Percentiles rank a stretch among this genome's conserved stretches.
Conservation (phyloP, 306 rosid species). For the Quercus glauca region DNA sequence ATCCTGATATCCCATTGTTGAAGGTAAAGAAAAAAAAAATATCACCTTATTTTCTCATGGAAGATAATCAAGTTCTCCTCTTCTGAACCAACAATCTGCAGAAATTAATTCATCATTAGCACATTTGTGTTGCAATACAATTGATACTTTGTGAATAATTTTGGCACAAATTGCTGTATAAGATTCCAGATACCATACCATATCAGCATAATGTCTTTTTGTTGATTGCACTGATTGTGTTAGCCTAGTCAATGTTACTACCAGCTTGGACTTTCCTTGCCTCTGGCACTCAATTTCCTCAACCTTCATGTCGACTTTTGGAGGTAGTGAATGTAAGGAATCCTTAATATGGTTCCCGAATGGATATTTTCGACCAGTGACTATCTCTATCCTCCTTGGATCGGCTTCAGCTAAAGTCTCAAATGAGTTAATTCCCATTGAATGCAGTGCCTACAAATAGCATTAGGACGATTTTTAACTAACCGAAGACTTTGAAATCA, state of each 20-base stretch:
- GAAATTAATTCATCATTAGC: conserved; percentile 18
- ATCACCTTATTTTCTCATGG: conserved; percentile 94
- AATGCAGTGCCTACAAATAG: conserved; percentile 67
- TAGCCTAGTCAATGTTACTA: conserved; percentile 72
- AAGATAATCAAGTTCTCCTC: conserved; percentile 78
- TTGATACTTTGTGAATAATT: neutral
- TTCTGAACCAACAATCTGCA: conserved; percentile 74
- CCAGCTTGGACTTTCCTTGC: conserved; percentile 66
- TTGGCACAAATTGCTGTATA: neutral
- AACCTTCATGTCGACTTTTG: conserved; percentile 65
- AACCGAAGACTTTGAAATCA: neutral
- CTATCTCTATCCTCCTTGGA: conserved; percentile 92
- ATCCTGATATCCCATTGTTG: conserved; percentile 4
- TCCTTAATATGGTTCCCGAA: conserved; percentile 95
- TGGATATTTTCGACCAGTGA: conserved; percentile 90
- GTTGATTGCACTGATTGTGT: conserved; percentile 50
- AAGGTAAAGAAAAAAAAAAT: conserved; percentile 17
- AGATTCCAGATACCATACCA: conserved; percentile 49
- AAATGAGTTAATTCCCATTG: conserved; percentile 81
- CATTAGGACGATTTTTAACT: conserved; percentile 10
- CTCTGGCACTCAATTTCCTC: conserved; percentile 52
- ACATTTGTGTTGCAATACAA: conserved; percentile 10
- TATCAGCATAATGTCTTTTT: conserved; percentile 85
- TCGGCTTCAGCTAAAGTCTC: conserved; percentile 84
- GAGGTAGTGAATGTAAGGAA: conserved; percentile 82